Evolutionary conservation across 495 filamentous ascomycete genomes (phyloP).

Genomic region (Penicillium turbatum): DNA sequence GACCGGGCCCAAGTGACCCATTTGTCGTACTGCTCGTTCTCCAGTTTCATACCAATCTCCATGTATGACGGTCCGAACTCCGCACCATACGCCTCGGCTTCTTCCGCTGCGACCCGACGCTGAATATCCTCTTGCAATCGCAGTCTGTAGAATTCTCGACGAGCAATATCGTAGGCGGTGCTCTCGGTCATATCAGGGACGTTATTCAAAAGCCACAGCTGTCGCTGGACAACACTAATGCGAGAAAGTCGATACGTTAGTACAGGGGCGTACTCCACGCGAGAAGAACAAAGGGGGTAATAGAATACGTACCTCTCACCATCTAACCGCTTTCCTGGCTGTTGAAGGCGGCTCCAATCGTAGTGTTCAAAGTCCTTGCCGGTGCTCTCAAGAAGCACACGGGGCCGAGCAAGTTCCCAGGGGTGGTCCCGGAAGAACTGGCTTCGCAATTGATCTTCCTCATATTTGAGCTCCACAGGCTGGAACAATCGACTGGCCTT

Average conservation of each 20-base stretch:
- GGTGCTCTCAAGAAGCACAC: constrained; percentile 77
- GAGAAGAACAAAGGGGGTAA: neutral
- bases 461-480: constrained; percentile 72
- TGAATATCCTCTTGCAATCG: constrained; percentile 80
- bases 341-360: constrained; percentile 79
- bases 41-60: constrained; percentile 76
- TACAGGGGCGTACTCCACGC: neutral
- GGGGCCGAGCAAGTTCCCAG: constrained; percentile 91
- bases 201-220: constrained; percentile 76
- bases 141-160: constrained; percentile 84
- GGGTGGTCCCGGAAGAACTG: constrained; percentile 91
- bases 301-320: constrained; percentile 69
- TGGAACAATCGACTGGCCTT: constrained; percentile 73
- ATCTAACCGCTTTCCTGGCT: constrained; percentile 73
- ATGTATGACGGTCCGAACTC: constrained; percentile 72
- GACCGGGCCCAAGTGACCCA: constrained; percentile 79
- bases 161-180: constrained; percentile 79
- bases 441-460: constrained; percentile 76
- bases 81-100: constrained; percentile 79
- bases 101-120: constrained; percentile 78
- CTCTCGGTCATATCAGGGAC: constrained; percentile 53
- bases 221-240: constrained; percentile 84
- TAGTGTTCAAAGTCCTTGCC: constrained; percentile 70
- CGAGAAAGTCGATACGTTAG: constrained; percentile 17
- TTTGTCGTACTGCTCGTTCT: constrained; percentile 67